phyloP scores from a whole-genome alignment of 371 early-diverging fungal genomes.

The Mortierella sp. region DNA sequence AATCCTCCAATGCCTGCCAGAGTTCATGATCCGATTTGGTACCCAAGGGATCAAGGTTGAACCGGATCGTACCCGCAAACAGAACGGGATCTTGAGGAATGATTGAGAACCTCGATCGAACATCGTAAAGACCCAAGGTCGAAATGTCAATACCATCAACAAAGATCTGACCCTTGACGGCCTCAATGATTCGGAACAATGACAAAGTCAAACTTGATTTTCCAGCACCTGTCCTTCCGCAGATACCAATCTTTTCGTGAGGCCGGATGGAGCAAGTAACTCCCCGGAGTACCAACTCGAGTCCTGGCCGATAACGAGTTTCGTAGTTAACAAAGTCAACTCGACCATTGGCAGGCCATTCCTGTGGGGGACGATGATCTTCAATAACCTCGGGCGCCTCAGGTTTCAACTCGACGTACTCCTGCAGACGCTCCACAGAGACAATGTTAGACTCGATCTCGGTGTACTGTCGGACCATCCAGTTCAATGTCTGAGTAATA shows the following conservation, averaged over 20 bases:
- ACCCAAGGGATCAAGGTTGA: slow-evolving; percentile 85
- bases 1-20: slow-evolving; percentile 83
- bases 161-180: slow-evolving; percentile 72
- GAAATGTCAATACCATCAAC: slow-evolving; percentile 86
- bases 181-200: slow-evolving; percentile 93
- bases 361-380: slow-evolving; percentile 54
- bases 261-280: slow-evolving; percentile 70
- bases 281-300: slow-evolving; percentile 76
- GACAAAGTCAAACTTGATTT: slow-evolving; percentile 87
- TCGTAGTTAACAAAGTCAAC: slow-evolving; percentile 77
- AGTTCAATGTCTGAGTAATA: slow-evolving; percentile 86
- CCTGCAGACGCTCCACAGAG: slow-evolving; percentile 87
- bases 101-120: slow-evolving; percentile 83
- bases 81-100: slow-evolving; percentile 97
- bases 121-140: slow-evolving; percentile 77
- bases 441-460: slow-evolving; percentile 85
- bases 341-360: slow-evolving; percentile 75
- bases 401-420: slow-evolving; percentile 84
- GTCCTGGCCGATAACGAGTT: slow-evolving; percentile 79
- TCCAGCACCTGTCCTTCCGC: slow-evolving; percentile 94
- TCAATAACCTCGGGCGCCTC: slow-evolving; percentile 78
- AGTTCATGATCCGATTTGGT: slow-evolving; percentile 75
- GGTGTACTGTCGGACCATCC: slow-evolving; percentile 84
- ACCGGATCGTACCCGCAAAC: slow-evolving; percentile 74
- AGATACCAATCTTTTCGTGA: slow-evolving; percentile 87